Evolutionary conservation across 257 asterid species (phyloP), one percentile per base, ranked within the genome.

Genomic region (Sherardia arvensis): DNA sequence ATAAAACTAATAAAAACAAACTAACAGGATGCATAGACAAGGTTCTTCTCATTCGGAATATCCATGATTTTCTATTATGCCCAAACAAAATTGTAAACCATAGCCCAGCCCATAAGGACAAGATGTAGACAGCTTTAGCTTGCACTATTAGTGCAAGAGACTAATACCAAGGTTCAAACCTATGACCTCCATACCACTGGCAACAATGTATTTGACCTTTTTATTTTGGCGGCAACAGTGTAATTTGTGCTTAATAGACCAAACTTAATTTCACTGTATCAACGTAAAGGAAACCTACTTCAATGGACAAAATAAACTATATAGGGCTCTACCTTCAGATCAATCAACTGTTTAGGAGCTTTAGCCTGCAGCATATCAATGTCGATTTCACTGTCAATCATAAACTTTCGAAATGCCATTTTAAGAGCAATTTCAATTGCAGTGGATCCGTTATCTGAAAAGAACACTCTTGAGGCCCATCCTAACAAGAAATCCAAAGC

Each of bases 361-460:
- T 66, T 59, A 45, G 71, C 68, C 62, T 68, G 71, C 67, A 54
- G 71, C 59, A 66, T 73, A 69, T 79, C 86, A 61, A 71, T 66
- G 66, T 72, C 72, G 66, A 70, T 54, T 49, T 76, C 73, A 70
- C 77, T 84, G 71, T 90, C 96, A 70, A 79, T 75, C 81, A 93
- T 76, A 79, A 87, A 89, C 81, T 87, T 93, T 70, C 99, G 90
- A 60, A 93, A 85, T 68, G 99, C 99, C 97, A 90, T 93, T 79
- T 93, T 93, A 53, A 93, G 88, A 65, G 99, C 96, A 74, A 93
- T 87, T 84, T 93, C 99, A 72, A 93, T 78, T 61, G 99, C 97
- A 34, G 99, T 90, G 60, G 97, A 93, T 74, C 99, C 99, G 71
- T 90, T 93, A 73, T 93, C 99, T 30, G 99, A 90, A 80, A 87